Evolutionary conservation across 192 early-diverging fungal species (phyloP).

Genomic region (Umbelopsis isabellina): DNA sequence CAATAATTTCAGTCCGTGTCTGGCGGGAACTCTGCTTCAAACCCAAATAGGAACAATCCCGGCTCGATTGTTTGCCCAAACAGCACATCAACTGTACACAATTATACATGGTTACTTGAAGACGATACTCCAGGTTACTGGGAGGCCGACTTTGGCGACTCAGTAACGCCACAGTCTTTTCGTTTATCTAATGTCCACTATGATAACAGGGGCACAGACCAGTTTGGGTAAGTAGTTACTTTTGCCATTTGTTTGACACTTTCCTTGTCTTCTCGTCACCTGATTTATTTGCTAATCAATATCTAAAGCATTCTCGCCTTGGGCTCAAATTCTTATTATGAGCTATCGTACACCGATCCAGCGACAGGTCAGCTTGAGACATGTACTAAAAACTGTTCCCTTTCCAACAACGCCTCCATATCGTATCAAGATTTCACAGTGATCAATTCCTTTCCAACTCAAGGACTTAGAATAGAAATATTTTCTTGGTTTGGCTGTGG

Average conservation of each 20-base stretch:
- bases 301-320: conserved; percentile 55
- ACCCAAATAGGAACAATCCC: conserved; percentile 44
- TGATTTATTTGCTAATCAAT: conserved; percentile 8
- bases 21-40: conserved; percentile 56
- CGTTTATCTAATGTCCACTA: conserved; percentile 65
- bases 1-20: conserved; percentile 29
- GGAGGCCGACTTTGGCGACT: conserved; percentile 58
- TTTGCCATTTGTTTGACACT: not conserved
- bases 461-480: conserved; percentile 59
- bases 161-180: conserved; percentile 64
- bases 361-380: conserved; percentile 41
- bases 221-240: conserved; percentile 48
- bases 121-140: conserved; percentile 72
- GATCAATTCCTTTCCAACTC: conserved; percentile 39
- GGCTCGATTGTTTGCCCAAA: conserved; percentile 30
- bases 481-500: conserved; percentile 38
- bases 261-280: not conserved
- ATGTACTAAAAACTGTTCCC: conserved; percentile 42
- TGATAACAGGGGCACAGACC: conserved; percentile 63
- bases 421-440: conserved; percentile 54
- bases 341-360: conserved; percentile 69
- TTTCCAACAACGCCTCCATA: conserved; percentile 38
- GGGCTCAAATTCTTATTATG: conserved; percentile 54
- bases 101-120: conserved; percentile 70
- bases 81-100: conserved; percentile 14